Percentiles rank a stretch among this genome's conserved stretches.
These are phyloP conservation scores for Albizia julibrissin DNA, from an alignment of 306 rosid species.

Conservation along the genomic window DNA sequence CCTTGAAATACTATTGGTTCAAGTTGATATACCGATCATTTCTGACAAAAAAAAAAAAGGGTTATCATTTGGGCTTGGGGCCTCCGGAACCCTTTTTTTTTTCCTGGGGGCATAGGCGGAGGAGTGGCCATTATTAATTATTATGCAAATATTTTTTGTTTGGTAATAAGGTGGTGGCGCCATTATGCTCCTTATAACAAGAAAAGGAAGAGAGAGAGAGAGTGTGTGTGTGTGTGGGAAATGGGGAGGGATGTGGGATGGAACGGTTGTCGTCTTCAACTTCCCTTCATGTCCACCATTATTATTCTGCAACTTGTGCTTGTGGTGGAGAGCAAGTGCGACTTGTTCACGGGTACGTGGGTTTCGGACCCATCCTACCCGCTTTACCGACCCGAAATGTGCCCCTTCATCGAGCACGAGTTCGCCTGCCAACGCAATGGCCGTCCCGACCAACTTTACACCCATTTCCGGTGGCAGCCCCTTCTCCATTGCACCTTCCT, in stretches of 20 bases:
- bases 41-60: no score
- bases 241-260: conserved; percentile 14
- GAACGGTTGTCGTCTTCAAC: not conserved
- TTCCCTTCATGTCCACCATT: not conserved
- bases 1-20: no score
- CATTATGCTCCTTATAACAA: not conserved
- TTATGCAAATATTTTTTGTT: no score
- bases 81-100: not conserved
- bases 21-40: no score
- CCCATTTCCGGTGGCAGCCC: conserved; percentile 85
- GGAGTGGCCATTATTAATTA: not conserved
- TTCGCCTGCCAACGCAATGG: conserved; percentile 75
- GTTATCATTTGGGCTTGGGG: no score
- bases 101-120: no score
- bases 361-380: conserved; percentile 64
- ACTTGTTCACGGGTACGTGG: conserved; percentile 77
- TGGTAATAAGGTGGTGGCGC: not conserved
- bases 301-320: not conserved
- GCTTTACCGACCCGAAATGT: conserved; percentile 46
- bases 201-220: not conserved
- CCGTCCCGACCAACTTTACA: conserved; percentile 66
- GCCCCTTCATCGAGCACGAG: conserved; percentile 80
- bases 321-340: conserved; percentile 34
- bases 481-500: conserved; percentile 47
- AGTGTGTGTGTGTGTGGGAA: not conserved